Conservation (phyloP, 148 eudicot species). For the Fagopyrum homotropicum region DNA sequence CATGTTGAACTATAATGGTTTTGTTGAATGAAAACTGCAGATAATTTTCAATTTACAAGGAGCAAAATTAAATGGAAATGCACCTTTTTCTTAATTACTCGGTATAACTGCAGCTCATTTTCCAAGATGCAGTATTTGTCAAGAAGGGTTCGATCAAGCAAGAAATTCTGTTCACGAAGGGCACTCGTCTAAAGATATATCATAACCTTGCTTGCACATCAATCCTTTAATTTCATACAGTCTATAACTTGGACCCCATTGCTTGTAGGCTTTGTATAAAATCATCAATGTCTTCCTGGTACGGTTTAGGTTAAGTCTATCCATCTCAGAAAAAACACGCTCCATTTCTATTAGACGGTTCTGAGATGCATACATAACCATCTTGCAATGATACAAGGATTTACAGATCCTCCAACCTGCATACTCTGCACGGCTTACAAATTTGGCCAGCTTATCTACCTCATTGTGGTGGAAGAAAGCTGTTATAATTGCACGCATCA, state of each 20-base stretch:
- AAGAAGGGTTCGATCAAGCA: neutral
- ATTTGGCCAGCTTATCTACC: conserved; percentile 60
- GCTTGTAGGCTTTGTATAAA: conserved; percentile 39
- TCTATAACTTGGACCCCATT: conserved; percentile 34
- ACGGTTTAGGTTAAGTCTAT: conserved; percentile 24
- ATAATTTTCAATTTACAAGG: no score
- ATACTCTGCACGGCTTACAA: conserved; percentile 54
- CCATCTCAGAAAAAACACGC: conserved; percentile 62
- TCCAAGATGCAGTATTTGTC: neutral
- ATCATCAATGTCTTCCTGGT: conserved; percentile 48
- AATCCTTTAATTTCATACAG: conserved; percentile 48
- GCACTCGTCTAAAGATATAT: conserved; percentile 20
- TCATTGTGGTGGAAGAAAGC: conserved; percentile 44
- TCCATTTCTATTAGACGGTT: conserved; percentile 73
- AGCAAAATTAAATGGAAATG: no score
- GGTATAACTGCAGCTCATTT: no score
- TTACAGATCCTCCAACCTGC: conserved; percentile 71
- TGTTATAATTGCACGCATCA: conserved; percentile 54
- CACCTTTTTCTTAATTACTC: no score
- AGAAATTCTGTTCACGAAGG: conserved; percentile 13
- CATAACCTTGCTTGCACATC: conserved; percentile 66
- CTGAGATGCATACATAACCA: conserved; percentile 67
- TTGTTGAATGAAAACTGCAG: no score
- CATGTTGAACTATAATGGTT: no score
- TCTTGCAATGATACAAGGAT: conserved; percentile 65